Conservation (phyloP, 345 rosid species). For the Eucalyptus tenuipes region DNA sequence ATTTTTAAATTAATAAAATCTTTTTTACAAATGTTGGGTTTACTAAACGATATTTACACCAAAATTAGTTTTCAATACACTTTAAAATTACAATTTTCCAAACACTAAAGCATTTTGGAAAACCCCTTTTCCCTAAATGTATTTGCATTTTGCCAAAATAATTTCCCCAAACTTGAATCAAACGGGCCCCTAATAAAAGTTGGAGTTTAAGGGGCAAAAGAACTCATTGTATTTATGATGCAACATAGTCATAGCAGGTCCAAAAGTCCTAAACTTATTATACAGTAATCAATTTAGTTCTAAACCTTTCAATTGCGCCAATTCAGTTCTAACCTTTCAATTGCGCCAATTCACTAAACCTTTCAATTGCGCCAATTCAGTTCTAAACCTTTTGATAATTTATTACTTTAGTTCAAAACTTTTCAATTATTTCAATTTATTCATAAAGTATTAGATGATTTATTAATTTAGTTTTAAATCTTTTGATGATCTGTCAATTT, state of each 20-base stretch:
- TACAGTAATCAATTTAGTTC: not conserved
- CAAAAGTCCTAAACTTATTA: not conserved
- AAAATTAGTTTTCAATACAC: not conserved
- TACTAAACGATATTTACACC: fast-evolving
- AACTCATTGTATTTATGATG: not conserved
- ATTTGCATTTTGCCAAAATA: too few relatives aligned
- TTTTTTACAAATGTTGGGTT: not conserved
- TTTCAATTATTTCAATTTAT: not conserved
- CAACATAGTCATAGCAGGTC: not conserved
- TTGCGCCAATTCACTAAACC: too few relatives aligned
- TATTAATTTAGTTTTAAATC: not conserved
- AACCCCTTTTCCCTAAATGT: too few relatives aligned
- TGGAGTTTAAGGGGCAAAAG: not conserved
- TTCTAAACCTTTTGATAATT: fast-evolving
- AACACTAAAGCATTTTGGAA: too few relatives aligned
- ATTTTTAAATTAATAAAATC: too few relatives aligned
- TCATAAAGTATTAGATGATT: not conserved
- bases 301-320: fast-evolving
- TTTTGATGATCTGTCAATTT: not conserved
- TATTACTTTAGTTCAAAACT: not conserved
- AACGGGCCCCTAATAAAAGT: not conserved
- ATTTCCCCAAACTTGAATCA: not conserved
- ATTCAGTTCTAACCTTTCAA: fast-evolving
- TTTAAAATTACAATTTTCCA: too few relatives aligned
- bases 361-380: not conserved